Conservation (phyloP, 495 filamentous ascomycete genomes). For the Lineolata rhizophorae region DNA sequence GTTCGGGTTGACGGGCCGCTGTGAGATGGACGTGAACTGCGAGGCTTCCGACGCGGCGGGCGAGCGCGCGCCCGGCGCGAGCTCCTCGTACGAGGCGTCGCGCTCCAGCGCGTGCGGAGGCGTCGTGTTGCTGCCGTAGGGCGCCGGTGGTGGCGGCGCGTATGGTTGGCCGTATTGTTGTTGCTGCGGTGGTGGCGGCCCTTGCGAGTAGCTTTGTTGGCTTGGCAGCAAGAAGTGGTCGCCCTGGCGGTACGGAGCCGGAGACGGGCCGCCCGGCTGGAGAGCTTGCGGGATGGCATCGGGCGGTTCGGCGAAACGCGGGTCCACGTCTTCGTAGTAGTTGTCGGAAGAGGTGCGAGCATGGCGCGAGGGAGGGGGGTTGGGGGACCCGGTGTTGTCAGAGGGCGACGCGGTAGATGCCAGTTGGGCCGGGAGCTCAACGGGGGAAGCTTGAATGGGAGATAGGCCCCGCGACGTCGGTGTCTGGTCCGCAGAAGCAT, state of each 20-base stretch:
- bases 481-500: conserved; percentile 7
- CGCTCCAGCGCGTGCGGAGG: conserved; percentile 3
- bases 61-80: conserved; percentile 43
- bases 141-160: conserved; percentile 2
- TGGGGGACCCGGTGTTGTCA: conserved; percentile 13
- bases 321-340: conserved; percentile 92
- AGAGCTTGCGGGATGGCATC: too few relatives aligned
- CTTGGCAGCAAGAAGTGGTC: too few relatives aligned
- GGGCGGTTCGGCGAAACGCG: conserved; percentile 57
- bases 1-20: conserved; percentile 67
- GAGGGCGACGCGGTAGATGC: conserved; percentile 13
- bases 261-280: too few relatives aligned
- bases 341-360: too few relatives aligned
- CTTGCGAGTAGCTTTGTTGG: too few relatives aligned
- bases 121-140: conserved; percentile 4
- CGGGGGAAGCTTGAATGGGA: conserved; percentile 15
- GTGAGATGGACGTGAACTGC: conserved; percentile 67
- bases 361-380: too few relatives aligned
- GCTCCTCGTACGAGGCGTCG: conserved; percentile 30
- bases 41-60: conserved; percentile 56
- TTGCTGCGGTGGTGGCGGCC: conserved; percentile 5
- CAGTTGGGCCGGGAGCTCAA: too few relatives aligned
- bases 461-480: conserved; percentile 10
- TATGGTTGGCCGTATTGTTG: conserved; percentile 12
- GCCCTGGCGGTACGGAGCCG: too few relatives aligned